Evolutionary conservation across 768 basidiomycete species (phyloP).

Genomic region (Kwoniella pini): DNA sequence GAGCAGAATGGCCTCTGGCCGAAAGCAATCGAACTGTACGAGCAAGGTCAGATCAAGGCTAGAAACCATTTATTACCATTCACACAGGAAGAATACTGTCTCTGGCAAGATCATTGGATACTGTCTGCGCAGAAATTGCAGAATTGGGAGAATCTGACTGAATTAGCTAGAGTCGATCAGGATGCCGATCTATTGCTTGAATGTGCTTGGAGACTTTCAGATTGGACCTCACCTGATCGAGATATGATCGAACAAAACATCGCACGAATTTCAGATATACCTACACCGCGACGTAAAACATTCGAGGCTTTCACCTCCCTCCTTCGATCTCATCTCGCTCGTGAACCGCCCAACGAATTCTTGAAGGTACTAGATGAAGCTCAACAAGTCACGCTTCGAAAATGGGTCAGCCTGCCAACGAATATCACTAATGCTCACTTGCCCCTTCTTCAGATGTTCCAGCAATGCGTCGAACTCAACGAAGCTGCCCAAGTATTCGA

Average conservation of each 20-base stretch:
- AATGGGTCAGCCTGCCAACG: slow-evolving; percentile 87
- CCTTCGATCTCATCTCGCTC: slow-evolving; percentile 74
- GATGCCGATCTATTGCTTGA: slow-evolving; percentile 92
- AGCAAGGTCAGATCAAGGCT: slow-evolving; percentile 82
- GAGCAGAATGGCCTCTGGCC: slow-evolving; percentile 99
- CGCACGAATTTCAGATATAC: slow-evolving; percentile 73
- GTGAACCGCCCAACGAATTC: slow-evolving; percentile 79
- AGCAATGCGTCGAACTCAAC: slow-evolving; percentile 96
- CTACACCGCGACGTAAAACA: slow-evolving; percentile 93
- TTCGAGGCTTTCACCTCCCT: slow-evolving; percentile 93
- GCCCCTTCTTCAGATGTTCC: slow-evolving; percentile 93
- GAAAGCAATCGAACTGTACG: slow-evolving; percentile 82
- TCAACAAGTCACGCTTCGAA: slow-evolving; percentile 91
- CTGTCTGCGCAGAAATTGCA: slow-evolving; percentile 92
- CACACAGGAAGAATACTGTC: slow-evolving; percentile 89
- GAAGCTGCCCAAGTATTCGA: slow-evolving; percentile 91
- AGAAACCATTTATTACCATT: slow-evolving; percentile 79
- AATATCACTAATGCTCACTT: slow-evolving; percentile 89
- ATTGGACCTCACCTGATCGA: slow-evolving; percentile 72
- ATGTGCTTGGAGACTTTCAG: slow-evolving; percentile 86
- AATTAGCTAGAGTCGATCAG: slow-evolving; percentile 81
- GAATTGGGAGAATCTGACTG: slow-evolving; percentile 93
- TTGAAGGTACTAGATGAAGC: slow-evolving; percentile 87
- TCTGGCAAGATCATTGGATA: slow-evolving; percentile 99
- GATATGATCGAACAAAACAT: slow-evolving; percentile 78